phyloP scores from a whole-genome alignment of 441 rosid genomes.

The Populus hybrid region DNA sequence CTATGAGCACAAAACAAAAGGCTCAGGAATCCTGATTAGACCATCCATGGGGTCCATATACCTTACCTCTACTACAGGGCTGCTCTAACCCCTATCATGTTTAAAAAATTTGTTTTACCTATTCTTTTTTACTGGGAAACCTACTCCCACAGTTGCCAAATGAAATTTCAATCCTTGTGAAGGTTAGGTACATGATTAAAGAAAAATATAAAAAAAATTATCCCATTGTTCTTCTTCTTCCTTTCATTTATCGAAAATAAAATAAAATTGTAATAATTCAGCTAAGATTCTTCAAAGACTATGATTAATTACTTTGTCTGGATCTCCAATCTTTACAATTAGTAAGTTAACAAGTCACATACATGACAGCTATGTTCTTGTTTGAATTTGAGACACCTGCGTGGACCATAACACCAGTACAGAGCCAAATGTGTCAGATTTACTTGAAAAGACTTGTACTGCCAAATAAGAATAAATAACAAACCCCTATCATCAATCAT shows the following conservation, averaged over 20 bases:
- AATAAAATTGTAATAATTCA: background rate
- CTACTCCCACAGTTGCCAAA: background rate
- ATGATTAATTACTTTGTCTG: background rate
- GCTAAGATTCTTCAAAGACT: background rate
- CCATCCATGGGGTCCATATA: conserved; percentile 14
- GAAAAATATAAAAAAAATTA: background rate
- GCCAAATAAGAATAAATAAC: background rate
- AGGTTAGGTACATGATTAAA: background rate
- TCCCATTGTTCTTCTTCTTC: background rate
- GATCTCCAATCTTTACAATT: conserved; percentile 6
- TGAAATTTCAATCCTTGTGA: background rate
- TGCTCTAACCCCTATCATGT: background rate
- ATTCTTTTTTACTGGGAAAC: background rate
- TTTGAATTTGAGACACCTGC: background rate
- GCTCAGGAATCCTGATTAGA: conserved; percentile 15
- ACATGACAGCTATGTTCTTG: background rate
- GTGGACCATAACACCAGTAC: background rate
- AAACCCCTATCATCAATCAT: background rate
- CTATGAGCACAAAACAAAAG: conserved; percentile 19
- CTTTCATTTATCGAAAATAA: background rate
- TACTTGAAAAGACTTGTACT: background rate
- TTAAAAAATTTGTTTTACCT: background rate
- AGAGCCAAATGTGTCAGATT: background rate
- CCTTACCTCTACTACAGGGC: background rate
- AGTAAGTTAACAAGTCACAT: conserved; percentile 5